Percentiles rank a stretch among this genome's conserved stretches.
Evolutionary conservation across 2,329 filamentous ascomycete species (phyloP).

Genomic region (Celoporthe dispersa): DNA sequence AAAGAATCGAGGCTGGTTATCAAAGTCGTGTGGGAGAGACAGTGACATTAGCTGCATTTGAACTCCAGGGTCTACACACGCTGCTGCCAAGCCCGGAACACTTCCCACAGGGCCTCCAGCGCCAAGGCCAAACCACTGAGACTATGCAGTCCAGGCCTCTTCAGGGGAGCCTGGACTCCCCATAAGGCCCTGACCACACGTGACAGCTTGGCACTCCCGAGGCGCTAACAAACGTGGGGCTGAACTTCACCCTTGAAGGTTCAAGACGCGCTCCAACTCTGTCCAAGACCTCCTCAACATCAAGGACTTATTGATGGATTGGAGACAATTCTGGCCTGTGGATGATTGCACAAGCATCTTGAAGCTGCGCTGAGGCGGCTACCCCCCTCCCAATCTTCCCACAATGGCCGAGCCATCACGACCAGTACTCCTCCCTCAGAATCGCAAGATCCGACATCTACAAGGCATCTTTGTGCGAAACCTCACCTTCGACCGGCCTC

Average conservation of each 20-base stretch:
- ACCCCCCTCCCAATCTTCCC: not conserved
- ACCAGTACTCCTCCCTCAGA: constrained; percentile 68
- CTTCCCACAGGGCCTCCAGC: not conserved
- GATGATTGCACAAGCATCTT: constrained; percentile 21
- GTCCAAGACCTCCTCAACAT: not conserved
- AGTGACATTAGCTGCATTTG: not conserved
- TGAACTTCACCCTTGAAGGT: no score
- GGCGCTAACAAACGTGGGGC: constrained; percentile 10
- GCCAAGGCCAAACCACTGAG: not conserved
- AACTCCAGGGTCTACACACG: not conserved
- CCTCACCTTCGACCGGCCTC: constrained; percentile 67
- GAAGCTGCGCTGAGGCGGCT: constrained; percentile 27
- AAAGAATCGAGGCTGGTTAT: not conserved
- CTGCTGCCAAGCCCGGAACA: not conserved
- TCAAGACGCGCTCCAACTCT: not conserved
- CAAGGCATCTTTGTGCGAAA: constrained; percentile 88
- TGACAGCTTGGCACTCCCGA: constrained; percentile 9
- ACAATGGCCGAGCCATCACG: constrained; percentile 42
- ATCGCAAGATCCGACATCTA: constrained; percentile 86
- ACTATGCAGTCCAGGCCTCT: not conserved
- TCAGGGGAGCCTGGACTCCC: not conserved
- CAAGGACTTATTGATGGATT: not conserved
- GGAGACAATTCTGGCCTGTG: not conserved
- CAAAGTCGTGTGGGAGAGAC: no score
- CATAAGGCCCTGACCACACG: not conserved